Evolutionary conservation across 2,329 filamentous ascomycete species (phyloP), one percentile per base, ranked within the genome.

Genomic region (Talaromyces rugulosus): DNA sequence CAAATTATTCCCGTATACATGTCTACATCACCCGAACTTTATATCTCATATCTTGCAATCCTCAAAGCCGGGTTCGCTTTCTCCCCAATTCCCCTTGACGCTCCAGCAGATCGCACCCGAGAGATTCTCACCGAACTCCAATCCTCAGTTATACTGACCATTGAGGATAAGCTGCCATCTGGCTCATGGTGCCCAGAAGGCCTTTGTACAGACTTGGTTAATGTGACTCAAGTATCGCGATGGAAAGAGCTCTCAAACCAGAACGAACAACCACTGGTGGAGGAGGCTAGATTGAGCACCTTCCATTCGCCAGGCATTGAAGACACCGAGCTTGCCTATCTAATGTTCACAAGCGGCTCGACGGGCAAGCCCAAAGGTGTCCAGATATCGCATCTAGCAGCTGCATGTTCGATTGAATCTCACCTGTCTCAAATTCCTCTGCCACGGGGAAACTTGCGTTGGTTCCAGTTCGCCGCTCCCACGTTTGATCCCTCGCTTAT

Each of bases 331-430:
- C 53, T 71, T 5, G 69, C 73, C 5, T 89, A 87, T 69, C 79
- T 87, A 2, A 81, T 89, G 14, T 85, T 89, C 65, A 83, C 82
- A 1, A 82, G 82, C 7, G 82, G 83, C 0, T 83, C 83, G 6
- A 82, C 83, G 0, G 81, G 81, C 27, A 74, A 71, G 1, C 73
- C 73, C 0, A 85, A 85, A 60, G 87, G 86, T 2, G 82, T 88
- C n/a, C 83, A 85, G 40, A 85, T 88, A 57, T 84, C 82, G 1
- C 88, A 90, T 63, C 52, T 60, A 11, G 69, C 84, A 1, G 71
- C 65, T 30, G 53, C 70, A 3, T 75, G 72, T 56, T 74, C 74
- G 1, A 68, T 76, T 16, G 64, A 68, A 5, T 70, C 73, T 0
- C 69, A 75, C 56, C 67, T 69, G 12, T 64, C 67, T 3, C 52